Evolutionary conservation across 2,329 filamentous ascomycete species (phyloP).

Genomic region (Trichoderma lentiforme): DNA sequence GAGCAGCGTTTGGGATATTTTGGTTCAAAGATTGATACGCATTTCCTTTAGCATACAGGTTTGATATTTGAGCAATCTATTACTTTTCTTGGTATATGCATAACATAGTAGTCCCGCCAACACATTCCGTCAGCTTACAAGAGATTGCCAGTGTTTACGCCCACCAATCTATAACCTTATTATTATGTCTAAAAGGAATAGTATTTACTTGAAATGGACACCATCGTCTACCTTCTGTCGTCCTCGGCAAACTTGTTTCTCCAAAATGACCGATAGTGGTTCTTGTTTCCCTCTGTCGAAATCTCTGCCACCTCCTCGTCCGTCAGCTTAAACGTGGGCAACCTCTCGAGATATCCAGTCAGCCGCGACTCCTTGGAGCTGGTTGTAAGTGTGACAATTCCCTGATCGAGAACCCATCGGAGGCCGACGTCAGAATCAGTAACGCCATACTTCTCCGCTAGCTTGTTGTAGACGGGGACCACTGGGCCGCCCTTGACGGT

Average conservation of each 20-base stretch:
- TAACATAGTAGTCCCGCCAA: background rate
- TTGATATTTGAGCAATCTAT: background rate
- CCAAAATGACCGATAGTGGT: constrained; percentile 63
- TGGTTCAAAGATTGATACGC: background rate
- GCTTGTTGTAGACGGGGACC: constrained; percentile 45
- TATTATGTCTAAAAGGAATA: background rate
- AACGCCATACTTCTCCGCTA: constrained; percentile 59
- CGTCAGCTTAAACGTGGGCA: constrained; percentile 57
- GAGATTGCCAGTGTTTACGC: background rate
- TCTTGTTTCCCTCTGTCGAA: constrained; percentile 52
- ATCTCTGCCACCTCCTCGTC: constrained; percentile 57
- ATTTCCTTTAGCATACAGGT: background rate
- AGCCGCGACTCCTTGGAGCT: constrained; percentile 57
- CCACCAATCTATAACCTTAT: background rate
- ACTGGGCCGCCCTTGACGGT: constrained; percentile 51
- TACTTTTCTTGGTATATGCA: background rate
- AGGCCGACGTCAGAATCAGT: constrained; percentile 54
- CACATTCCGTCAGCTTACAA: background rate
- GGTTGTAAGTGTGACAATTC: constrained; percentile 57
- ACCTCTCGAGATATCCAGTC: constrained; percentile 49
- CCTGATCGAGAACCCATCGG: constrained; percentile 60
- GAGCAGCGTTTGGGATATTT: background rate
- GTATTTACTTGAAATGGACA: background rate
- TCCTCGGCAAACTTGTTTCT: constrained; percentile 47
- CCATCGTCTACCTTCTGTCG: constrained; percentile 40